Conservation (phyloP, 2,329 filamentous ascomycete genomes). For the Proliferodiscus dingleyae region DNA sequence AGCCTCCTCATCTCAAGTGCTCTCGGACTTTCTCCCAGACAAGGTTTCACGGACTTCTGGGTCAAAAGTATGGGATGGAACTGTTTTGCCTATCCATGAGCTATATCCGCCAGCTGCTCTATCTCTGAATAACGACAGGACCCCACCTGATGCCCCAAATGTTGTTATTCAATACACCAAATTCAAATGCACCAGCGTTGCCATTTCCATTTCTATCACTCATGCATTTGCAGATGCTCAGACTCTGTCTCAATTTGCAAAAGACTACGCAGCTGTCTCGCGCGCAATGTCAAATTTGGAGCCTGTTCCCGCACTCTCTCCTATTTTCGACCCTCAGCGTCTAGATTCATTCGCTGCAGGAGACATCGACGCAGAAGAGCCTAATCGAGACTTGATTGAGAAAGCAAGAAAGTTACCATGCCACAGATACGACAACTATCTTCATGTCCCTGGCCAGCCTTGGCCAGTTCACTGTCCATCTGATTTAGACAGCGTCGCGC, state of each 20-base stretch:
- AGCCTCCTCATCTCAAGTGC: constrained; percentile 26
- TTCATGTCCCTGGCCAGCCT: constrained; percentile 6
- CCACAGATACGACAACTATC: constrained; percentile 44
- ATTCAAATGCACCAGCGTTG: constrained; percentile 39
- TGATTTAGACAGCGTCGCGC: constrained; percentile 25
- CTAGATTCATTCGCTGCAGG: constrained; percentile 35
- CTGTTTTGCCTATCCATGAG: constrained; percentile 31
- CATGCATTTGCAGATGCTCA: constrained; percentile 43
- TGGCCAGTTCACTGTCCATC: constrained; percentile 22
- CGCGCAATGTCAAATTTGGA: constrained; percentile 11
- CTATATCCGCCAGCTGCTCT: constrained; percentile 33
- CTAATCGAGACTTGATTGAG: constrained; percentile 26
- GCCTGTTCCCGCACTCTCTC: constrained; percentile 14
- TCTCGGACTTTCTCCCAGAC: constrained; percentile 32
- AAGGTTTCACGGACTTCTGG: constrained; percentile 10
- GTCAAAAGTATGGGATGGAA: constrained; percentile 34
- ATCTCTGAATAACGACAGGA: constrained; percentile 27
- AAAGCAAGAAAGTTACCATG: constrained; percentile 37
- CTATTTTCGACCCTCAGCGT: constrained; percentile 38
- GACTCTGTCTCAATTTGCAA: constrained; percentile 39
- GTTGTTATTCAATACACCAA: constrained; percentile 37
- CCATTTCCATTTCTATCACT: constrained; percentile 37
- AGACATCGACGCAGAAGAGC: constrained; percentile 24
- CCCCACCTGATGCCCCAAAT: constrained; percentile 18
- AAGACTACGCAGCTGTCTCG: constrained; percentile 36